Base-by-base conservation (phyloP, 225 moss, liverwort and hornwort genomes). In the Anthoceros angustus region DNA sequence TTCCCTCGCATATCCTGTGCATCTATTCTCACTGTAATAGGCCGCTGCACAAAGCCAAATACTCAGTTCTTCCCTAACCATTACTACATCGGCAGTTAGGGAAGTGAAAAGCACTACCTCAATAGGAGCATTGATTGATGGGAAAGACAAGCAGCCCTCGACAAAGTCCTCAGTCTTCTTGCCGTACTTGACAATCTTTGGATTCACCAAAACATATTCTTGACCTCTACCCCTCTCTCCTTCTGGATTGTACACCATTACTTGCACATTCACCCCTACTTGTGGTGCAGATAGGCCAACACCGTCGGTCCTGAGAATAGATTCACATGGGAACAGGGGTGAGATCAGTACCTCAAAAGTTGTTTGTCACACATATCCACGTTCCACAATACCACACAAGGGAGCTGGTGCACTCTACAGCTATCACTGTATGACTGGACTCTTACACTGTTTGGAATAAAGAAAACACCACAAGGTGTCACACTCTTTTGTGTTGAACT, bases 191-290 rank as follows among this genome's bases (percentile, higher is more conserved):
- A 87, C 86, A 69, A 93, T 93, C 60, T 87, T 87, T 11, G 93
- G 89, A 64, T 93, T 93, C 10, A 93, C 87, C 6, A 93, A 78
- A 20, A 89, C 86, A 46, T 87, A 89, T 69, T 93, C 93, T 43
- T 80, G 70, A 16, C 93, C 87, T 48, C 77, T 70, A 24, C 87
- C 93, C 70, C 80, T 86, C 68, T 86, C 87, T 62, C 87, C 93
- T 64, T 84, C 71, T 67, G 93, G 89, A 67, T 93, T 93, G 80
- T 93, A 93, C 9, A 89, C 82, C 93, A 93, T 93, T 42, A 93
- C 74, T 75, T 86, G 79, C 70, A 84, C 87, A 71, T 93, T 93
- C 6, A 84, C 87, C 67, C 89, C 93, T 24, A 89, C 93, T 75
- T 93, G 89, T 65, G 89, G 93, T 38, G 89, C 93, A 43, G 93